Conservation (phyloP, 306 rosid genomes). For the Malus domestica region ASM211411v1 NC_041801.1:26081501-26082000, state of each 20-base stretch:
- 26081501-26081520: too few relatives aligned
- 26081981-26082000: background rate
- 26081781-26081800: background rate
- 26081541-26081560: too few relatives aligned
- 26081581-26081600: too few relatives aligned
- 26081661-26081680: too few relatives aligned
- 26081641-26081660: rapidly evolving
- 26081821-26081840: background rate
- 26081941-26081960: constrained; percentile 49
- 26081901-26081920: constrained; percentile 8
- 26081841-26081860: background rate
- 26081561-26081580: too few relatives aligned
- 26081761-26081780: background rate
- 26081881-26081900: background rate
- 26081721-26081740: background rate
- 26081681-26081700: too few relatives aligned
- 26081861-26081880: background rate
- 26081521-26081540: too few relatives aligned
- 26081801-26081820: background rate
- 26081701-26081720: too few relatives aligned
- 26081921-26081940: constrained; percentile 43
- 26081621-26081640: too few relatives aligned
- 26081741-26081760: background rate
- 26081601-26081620: too few relatives aligned
- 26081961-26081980: constrained; percentile 27